Evolutionary conservation across 257 asterid genomes (phyloP).

Genomic region (Thymus quinquecostatus): DNA sequence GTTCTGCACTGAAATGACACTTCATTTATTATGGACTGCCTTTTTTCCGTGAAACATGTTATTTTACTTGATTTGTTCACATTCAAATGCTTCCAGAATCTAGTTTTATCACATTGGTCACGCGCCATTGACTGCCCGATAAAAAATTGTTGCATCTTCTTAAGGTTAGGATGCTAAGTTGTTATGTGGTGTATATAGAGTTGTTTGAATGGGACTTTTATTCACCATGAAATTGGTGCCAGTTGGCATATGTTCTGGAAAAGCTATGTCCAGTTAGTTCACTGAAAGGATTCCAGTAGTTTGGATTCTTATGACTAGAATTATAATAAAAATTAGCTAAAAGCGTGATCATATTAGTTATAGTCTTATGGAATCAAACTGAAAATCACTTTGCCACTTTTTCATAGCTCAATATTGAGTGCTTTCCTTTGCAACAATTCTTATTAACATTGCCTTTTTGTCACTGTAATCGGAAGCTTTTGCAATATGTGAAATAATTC

Average conservation of each 20-base stretch:
- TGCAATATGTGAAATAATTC: background rate
- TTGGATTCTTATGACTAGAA: background rate
- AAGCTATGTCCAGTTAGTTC: background rate
- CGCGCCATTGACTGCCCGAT: background rate
- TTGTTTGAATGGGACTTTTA: background rate
- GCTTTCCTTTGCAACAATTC: background rate
- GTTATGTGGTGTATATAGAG: background rate
- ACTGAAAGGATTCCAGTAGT: background rate
- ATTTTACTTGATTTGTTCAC: background rate
- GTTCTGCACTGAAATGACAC: background rate
- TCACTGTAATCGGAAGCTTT: background rate
- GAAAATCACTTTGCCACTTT: constrained; percentile 1
- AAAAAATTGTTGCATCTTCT: background rate
- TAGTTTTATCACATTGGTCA: background rate
- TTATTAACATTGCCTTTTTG: background rate
- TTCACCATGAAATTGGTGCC: background rate
- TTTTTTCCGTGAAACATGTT: background rate
- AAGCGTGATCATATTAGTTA: constrained; percentile 3
- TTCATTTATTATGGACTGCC: background rate
- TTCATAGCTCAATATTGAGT: background rate
- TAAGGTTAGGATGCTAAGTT: background rate
- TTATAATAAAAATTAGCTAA: background rate
- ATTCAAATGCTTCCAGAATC: background rate
- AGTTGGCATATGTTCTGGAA: background rate
- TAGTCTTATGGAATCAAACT: background rate